Percentiles rank a stretch among this genome's conserved stretches.
These are phyloP conservation scores for Aspergillus candidus DNA, from an alignment of 2,329 filamentous ascomycete genomes.

Conservation along the genomic window DNA sequence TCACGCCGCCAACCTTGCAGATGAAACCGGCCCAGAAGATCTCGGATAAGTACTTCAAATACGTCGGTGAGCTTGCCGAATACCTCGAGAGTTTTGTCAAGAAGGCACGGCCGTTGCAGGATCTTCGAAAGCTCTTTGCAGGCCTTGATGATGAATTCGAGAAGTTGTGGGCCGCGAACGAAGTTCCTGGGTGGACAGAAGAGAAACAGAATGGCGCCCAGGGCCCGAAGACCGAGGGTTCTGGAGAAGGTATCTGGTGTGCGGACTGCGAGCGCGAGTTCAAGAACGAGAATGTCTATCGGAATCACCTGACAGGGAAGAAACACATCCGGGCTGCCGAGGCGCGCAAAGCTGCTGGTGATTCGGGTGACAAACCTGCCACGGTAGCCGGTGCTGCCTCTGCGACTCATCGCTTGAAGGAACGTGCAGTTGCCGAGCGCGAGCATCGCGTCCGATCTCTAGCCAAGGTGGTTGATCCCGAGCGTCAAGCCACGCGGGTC, in stretches of 20 bases:
- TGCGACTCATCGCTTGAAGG: slow-evolving; percentile 59
- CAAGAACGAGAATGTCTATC: slow-evolving; percentile 91
- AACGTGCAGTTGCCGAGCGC: slow-evolving; percentile 81
- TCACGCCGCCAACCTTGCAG: slow-evolving; percentile 65
- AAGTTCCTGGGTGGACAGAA: slow-evolving; percentile 70
- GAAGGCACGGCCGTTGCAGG: slow-evolving; percentile 76
- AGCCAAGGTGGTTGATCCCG: slow-evolving; percentile 73
- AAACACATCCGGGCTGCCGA: slow-evolving; percentile 86
- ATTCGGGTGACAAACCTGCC: slow-evolving; percentile 32
- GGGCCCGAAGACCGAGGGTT: slow-evolving; percentile 47
- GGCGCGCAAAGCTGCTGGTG: slow-evolving; percentile 46
- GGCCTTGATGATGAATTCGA: slow-evolving; percentile 81
- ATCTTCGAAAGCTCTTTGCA: slow-evolving; percentile 69
- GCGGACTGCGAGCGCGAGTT: slow-evolving; percentile 90
- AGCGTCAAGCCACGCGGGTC: slow-evolving; percentile 80
- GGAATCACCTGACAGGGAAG: slow-evolving; percentile 78
- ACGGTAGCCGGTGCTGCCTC: slow-evolving; percentile 14
- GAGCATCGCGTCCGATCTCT: slow-evolving; percentile 79
- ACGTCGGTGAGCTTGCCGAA: slow-evolving; percentile 69
- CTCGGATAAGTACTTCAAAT: slow-evolving; percentile 87
- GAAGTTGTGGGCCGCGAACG: slow-evolving; percentile 70
- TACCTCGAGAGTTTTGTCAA: slow-evolving; percentile 88
- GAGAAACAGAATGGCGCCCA: slow-evolving; percentile 44
- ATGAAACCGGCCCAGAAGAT: slow-evolving; percentile 78
- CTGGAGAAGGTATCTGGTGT: slow-evolving; percentile 75